Percentiles rank a stretch among this genome's conserved stretches.
Conservation (phyloP, 129 eudicot genomes). For the Saposhnikovia divaricata region DNA sequence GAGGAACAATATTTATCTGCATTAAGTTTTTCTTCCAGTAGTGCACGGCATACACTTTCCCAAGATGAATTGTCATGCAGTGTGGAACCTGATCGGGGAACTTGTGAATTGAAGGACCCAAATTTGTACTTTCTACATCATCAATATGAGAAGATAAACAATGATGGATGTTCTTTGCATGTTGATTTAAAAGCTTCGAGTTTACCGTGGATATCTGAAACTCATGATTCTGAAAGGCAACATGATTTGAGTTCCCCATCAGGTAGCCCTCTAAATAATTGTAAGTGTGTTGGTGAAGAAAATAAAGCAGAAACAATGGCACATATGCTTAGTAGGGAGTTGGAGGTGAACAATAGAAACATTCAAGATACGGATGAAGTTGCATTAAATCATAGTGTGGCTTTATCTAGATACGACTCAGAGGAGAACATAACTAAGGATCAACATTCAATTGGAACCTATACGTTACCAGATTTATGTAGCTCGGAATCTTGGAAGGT, state of each 20-base stretch:
- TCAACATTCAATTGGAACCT: slow-evolving; percentile 18
- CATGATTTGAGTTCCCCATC: slow-evolving; percentile 23
- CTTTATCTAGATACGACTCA: slow-evolving; percentile 6
- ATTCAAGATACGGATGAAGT: slow-evolving; percentile 9
- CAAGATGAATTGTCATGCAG: slow-evolving; percentile 24
- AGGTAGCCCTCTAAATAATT: slow-evolving; percentile 17
- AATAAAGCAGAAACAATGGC: slow-evolving; percentile 16
- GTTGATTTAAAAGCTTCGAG: slow-evolving; percentile 17
- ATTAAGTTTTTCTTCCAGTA: slow-evolving; percentile 39
- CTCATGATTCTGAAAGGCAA: slow-evolving; percentile 20
- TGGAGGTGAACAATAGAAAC: slow-evolving; percentile 7
- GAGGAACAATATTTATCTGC: slow-evolving; percentile 56
- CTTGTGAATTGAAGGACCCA: slow-evolving; percentile 10
- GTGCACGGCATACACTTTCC: slow-evolving; percentile 20
- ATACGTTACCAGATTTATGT: slow-evolving; percentile 16
- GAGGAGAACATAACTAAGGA: slow-evolving; percentile 8
- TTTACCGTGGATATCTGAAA: slow-evolving; percentile 21
- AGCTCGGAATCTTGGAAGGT: slow-evolving; percentile 36
- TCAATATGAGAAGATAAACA: slow-evolving; percentile 9
- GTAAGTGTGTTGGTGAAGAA: slow-evolving; percentile 12
- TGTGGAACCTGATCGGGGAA: slow-evolving; percentile 15
- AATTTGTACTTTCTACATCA: slow-evolving; percentile 9
- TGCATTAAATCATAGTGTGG: slow-evolving; percentile 9
- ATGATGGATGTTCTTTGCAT: slow-evolving; percentile 10
- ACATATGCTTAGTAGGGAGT: slow-evolving; percentile 7